Conservation (phyloP, 129 eudicot species). For the Artemisia tridentata region DNA sequence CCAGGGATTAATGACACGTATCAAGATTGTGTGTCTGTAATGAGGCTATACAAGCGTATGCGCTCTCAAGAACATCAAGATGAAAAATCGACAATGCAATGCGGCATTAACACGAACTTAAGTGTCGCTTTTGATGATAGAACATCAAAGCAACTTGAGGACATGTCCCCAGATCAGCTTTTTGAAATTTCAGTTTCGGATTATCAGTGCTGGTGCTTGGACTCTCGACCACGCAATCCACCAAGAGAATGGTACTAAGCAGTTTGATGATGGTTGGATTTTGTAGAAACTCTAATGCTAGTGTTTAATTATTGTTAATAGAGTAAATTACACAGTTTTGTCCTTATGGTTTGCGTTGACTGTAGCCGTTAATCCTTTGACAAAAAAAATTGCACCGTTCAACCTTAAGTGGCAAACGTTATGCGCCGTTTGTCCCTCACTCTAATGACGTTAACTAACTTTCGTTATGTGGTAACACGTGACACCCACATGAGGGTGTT, state of each 20-base stretch:
- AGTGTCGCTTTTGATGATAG: slow-evolving; percentile 21
- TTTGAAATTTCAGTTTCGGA: slow-evolving; percentile 49
- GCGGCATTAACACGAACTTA: slow-evolving; percentile 4
- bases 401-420: too few species aligned
- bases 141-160: slow-evolving; percentile 34
- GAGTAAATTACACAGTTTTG: too few species aligned
- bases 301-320: too few species aligned
- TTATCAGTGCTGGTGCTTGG: slow-evolving; percentile 70
- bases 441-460: too few species aligned
- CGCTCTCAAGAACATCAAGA: slow-evolving; percentile 55
- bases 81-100: not conserved
- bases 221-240: slow-evolving; percentile 30
- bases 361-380: too few species aligned
- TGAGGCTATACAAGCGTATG: slow-evolving; percentile 78
- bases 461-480: too few species aligned
- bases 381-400: too few species aligned
- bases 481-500: too few species aligned
- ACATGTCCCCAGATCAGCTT: slow-evolving; percentile 57
- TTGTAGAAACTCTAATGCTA: slow-evolving; percentile 1
- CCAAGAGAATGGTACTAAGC: not conserved
- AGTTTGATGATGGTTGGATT: not conserved
- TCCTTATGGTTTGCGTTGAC: too few species aligned
- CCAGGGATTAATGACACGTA: slow-evolving; percentile 50
- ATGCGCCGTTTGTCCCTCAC: too few species aligned
- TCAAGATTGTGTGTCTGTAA: slow-evolving; percentile 64